phyloP scores from a whole-genome alignment of 2,329 filamentous ascomycete genomes.

The Colletotrichum shisoi region DNA sequence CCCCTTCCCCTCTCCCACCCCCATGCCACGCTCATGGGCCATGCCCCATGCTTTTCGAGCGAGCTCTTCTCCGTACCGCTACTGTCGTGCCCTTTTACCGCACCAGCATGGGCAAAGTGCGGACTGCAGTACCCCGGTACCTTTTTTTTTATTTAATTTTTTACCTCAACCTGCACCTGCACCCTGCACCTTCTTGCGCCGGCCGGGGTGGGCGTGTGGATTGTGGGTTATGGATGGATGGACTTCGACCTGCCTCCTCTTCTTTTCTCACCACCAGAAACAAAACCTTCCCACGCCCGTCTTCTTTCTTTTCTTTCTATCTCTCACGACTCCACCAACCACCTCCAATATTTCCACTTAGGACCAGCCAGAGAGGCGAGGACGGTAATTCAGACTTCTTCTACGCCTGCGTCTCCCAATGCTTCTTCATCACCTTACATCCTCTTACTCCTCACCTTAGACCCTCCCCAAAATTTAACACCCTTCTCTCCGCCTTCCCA shows the following conservation, averaged over 20 bases:
- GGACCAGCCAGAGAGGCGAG: conserved; percentile 40
- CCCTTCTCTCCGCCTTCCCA: conserved; percentile 9
- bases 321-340: conserved; percentile 49
- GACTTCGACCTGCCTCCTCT: conserved; percentile 40
- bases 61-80: conserved; percentile 29
- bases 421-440: conserved; percentile 28
- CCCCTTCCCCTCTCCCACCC: background rate
- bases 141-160: conserved; percentile 1
- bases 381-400: conserved; percentile 39
- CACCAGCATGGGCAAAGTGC: conserved; percentile 22
- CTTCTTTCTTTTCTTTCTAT: conserved; percentile 44
- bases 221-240: conserved; percentile 31
- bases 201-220: conserved; percentile 24
- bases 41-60: conserved; percentile 21
- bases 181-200: conserved; percentile 31
- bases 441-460: conserved; percentile 20
- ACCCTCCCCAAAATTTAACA: background rate
- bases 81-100: conserved; percentile 12
- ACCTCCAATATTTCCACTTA: conserved; percentile 43
- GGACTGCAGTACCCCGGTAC: conserved; percentile 36
- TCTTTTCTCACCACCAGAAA: conserved; percentile 42
- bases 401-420: conserved; percentile 32
- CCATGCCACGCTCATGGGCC: conserved; percentile 13
- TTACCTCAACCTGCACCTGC: conserved; percentile 20
- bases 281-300: conserved; percentile 41